Conservation (phyloP, 148 eudicot genomes). For the Rhododendron simsii region DNA sequence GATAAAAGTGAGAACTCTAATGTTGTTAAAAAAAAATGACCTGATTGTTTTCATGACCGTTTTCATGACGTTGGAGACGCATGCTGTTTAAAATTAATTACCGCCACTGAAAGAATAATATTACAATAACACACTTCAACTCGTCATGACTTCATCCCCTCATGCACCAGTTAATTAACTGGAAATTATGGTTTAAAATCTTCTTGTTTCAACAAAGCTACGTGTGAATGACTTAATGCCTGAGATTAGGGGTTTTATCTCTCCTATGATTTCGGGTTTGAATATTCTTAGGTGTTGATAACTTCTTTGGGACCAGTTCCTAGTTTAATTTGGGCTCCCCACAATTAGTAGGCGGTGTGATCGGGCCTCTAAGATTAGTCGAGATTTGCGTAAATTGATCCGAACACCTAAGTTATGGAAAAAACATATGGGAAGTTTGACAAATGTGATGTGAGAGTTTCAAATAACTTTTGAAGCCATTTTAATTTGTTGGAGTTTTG, state of each 20-base stretch:
- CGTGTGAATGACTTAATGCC: too few relatives aligned
- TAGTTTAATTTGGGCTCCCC: background rate
- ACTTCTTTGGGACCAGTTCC: too few relatives aligned
- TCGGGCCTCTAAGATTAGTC: background rate
- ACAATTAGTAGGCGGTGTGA: too few relatives aligned
- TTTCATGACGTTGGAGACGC: background rate
- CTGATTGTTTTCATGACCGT: background rate
- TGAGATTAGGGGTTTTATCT: too few relatives aligned
- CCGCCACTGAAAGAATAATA: background rate
- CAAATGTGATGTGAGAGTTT: background rate
- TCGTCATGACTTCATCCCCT: background rate
- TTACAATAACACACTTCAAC: background rate
- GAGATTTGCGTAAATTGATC: rapidly evolving
- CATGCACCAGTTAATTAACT: background rate
- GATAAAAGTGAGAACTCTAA: background rate
- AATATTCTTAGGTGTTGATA: too few relatives aligned
- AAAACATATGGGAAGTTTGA: background rate
- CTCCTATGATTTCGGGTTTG: too few relatives aligned
- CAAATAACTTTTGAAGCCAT: background rate
- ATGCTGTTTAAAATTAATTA: background rate
- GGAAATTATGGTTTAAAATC: background rate
- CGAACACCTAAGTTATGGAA: rapidly evolving
- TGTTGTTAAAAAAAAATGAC: background rate
- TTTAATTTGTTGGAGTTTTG: too few relatives aligned
- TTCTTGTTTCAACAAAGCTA: background rate